These are phyloP conservation scores for Paulownia fortunei DNA, from an alignment of 257 asterid species.

Conservation along the genomic window DNA sequence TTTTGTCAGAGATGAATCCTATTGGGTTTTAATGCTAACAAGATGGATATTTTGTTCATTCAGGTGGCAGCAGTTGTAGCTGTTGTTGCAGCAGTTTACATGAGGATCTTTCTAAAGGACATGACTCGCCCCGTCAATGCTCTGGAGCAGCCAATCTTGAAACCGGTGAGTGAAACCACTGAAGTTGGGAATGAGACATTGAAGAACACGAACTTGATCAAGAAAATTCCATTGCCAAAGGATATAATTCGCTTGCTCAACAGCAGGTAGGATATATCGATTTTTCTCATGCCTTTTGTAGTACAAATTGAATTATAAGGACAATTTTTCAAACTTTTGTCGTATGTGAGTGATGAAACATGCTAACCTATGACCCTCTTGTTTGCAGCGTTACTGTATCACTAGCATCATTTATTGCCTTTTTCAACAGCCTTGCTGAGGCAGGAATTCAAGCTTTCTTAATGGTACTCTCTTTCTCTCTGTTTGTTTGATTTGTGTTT, in stretches of 20 bases:
- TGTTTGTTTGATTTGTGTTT: background rate
- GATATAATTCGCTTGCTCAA: constrained; percentile 52
- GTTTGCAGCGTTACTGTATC: constrained; percentile 57
- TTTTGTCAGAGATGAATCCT: background rate
- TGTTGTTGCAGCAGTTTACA: constrained; percentile 51
- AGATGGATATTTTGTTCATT: background rate
- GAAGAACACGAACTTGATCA: constrained; percentile 19
- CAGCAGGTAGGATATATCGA: constrained; percentile 41
- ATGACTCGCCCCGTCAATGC: constrained; percentile 13
- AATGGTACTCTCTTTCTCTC: constrained; percentile 42
- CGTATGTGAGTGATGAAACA: too few relatives aligned
- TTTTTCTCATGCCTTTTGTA: background rate
- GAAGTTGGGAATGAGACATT: background rate
- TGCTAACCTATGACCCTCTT: background rate
- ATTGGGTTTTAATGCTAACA: background rate
- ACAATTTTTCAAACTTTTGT: too few relatives aligned
- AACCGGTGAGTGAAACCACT: background rate
- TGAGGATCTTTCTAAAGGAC: constrained; percentile 57
- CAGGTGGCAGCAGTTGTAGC: constrained; percentile 57
- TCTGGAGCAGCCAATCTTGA: constrained; percentile 39
- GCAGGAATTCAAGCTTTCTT: constrained; percentile 62
- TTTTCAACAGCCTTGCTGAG: constrained; percentile 71
- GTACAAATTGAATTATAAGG: background rate
- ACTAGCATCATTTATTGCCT: constrained; percentile 54
- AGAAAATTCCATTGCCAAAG: constrained; percentile 41